These are phyloP conservation scores for Populus hybrid DNA, from an alignment of 441 rosid species.

Conservation along the genomic window DNA sequence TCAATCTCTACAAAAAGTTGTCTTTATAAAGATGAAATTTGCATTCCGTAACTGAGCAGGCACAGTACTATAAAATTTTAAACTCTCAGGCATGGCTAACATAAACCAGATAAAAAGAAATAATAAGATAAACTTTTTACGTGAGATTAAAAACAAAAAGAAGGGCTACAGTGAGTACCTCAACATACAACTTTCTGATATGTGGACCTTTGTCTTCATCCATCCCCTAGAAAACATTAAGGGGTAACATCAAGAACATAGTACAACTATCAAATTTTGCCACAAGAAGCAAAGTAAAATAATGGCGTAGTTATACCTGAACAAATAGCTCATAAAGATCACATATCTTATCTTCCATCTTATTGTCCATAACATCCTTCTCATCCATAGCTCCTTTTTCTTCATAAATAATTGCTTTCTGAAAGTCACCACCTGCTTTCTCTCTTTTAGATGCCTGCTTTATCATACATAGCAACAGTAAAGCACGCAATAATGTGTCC, in stretches of 20 bases:
- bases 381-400: slow-evolving; percentile 20
- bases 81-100: not conserved
- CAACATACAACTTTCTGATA: slow-evolving; percentile 60
- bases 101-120: not conserved
- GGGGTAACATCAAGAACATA: slow-evolving; percentile 16
- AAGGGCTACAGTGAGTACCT: slow-evolving; percentile 37
- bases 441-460: not conserved
- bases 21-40: not conserved
- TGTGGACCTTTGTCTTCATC: slow-evolving; percentile 75
- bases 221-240: slow-evolving; percentile 49
- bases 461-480: not conserved
- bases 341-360: slow-evolving; percentile 42
- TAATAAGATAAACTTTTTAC: slow-evolving; percentile 7
- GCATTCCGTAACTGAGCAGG: not conserved
- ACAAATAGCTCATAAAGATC: slow-evolving; percentile 43
- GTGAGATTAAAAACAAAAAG: slow-evolving; percentile 9
- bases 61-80: not conserved
- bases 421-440: slow-evolving; percentile 22
- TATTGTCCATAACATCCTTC: slow-evolving; percentile 23
- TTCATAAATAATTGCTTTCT: slow-evolving; percentile 18
- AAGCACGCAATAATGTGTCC: not conserved
- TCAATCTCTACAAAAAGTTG: not conserved
- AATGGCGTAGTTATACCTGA: slow-evolving; percentile 21
- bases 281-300: not conserved
- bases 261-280: slow-evolving; percentile 8